Evolutionary conservation across 2,329 filamentous ascomycete genomes (phyloP).

Genomic region (Plectosphaerella plurivora): DNA sequence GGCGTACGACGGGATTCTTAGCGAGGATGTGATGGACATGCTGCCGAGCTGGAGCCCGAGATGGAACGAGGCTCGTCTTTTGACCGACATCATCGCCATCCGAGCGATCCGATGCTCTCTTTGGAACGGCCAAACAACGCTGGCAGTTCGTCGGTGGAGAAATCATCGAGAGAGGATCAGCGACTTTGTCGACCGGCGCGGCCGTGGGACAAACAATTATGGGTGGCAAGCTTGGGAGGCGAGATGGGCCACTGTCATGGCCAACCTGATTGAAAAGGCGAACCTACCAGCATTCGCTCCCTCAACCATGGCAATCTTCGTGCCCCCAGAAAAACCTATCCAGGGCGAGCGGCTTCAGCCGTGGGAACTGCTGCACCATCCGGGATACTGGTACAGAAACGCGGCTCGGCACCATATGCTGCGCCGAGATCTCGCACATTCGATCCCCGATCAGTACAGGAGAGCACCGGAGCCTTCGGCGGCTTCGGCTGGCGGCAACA

Average conservation of each 20-base stretch:
- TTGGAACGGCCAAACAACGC: constrained; percentile 73
- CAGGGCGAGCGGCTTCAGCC: constrained; percentile 55
- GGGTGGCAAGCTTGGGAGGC: constrained; percentile 94
- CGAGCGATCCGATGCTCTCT: constrained; percentile 78
- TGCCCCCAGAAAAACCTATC: constrained; percentile 55
- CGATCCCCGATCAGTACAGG: constrained; percentile 57
- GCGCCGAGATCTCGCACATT: constrained; percentile 48
- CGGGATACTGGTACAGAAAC: constrained; percentile 62
- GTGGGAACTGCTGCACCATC: constrained; percentile 61
- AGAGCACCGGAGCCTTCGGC: constrained; percentile 43
- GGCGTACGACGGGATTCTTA: constrained; percentile 79
- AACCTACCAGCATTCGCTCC: constrained; percentile 46
- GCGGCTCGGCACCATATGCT: constrained; percentile 53
- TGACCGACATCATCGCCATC: constrained; percentile 78
- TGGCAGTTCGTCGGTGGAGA: constrained; percentile 77
- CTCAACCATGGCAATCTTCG: constrained; percentile 38
- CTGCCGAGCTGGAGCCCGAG: constrained; percentile 86
- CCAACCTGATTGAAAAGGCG: constrained; percentile 51
- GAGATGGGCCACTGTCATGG: constrained; percentile 62
- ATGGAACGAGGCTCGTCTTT: constrained; percentile 87
- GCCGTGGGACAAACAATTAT: constrained; percentile 83
- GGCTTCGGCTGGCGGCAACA: constrained; percentile 40
- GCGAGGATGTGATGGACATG: constrained; percentile 78
- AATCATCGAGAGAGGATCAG: constrained; percentile 69
- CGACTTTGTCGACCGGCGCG: constrained; percentile 76